Evolutionary conservation across 1,284 basidiomycete species (phyloP).

Genomic region (Veloporphyrellus conicus): DNA sequence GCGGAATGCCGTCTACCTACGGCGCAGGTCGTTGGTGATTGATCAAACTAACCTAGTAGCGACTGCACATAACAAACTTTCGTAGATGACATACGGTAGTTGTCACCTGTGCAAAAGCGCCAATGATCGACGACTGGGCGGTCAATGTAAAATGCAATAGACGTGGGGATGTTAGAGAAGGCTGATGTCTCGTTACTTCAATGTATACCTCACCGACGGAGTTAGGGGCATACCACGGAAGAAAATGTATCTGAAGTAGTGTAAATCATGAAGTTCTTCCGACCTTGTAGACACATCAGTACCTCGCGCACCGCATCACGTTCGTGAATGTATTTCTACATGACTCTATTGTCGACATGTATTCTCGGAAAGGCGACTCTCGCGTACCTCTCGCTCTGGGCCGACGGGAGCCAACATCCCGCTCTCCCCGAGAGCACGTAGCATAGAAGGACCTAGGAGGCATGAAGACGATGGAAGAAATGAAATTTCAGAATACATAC

Average conservation of each 20-base stretch:
- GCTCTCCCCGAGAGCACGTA: slow-evolving; percentile 36
- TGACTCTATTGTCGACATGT: background rate
- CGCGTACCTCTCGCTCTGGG: slow-evolving; percentile 33
- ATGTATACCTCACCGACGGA: background rate
- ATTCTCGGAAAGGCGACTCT: background rate
- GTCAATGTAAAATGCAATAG: slow-evolving; percentile 60
- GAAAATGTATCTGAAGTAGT: slow-evolving; percentile 39
- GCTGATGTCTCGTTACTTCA: slow-evolving; percentile 35
- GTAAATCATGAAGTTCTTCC: slow-evolving; percentile 54
- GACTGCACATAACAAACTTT: slow-evolving; percentile 57
- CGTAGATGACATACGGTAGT: slow-evolving; percentile 60
- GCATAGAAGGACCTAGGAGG: slow-evolving; percentile 45
- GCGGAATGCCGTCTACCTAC: no score
- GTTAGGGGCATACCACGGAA: slow-evolving; percentile 27
- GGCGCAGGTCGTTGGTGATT: no score
- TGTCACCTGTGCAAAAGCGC: slow-evolving; percentile 51
- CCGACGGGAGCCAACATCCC: slow-evolving; percentile 26
- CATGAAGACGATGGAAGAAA: slow-evolving; percentile 1
- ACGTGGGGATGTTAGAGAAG: slow-evolving; percentile 49
- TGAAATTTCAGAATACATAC: slow-evolving; percentile 31
- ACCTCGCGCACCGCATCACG: slow-evolving; percentile 70
- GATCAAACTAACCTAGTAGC: no score
- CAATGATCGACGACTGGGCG: slow-evolving; percentile 60
- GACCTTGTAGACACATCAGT: slow-evolving; percentile 67
- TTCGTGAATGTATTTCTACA: slow-evolving; percentile 65